Base-by-base conservation (phyloP, 2,329 filamentous ascomycete species). In the Aspergillus ochraceus region DNA sequence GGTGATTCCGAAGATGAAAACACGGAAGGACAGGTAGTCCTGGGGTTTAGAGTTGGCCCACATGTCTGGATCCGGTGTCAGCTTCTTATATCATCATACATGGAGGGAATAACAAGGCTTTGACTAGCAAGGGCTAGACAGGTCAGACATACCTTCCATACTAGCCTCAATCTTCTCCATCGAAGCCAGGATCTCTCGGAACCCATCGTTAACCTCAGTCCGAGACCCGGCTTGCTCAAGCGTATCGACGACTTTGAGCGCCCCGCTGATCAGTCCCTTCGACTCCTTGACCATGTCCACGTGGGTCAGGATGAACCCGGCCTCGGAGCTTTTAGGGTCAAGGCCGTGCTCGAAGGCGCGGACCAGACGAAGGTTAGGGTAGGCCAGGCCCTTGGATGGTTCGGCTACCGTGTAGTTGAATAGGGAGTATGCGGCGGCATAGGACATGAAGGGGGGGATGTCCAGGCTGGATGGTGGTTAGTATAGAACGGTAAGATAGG, bases 1-100 rank as follows among this genome's bases (percentile, higher is more conserved):
- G 1, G 92, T 96, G 77, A 97, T 97, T 68, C 94, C 94, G 72
- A 97, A 97, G 79, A 97, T 97, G 81, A 97, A 97, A 11, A 94
- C 96, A 46, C 93, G 90, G 85, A 97, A 97, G 67, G 86, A 89
- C 60, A 90, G 91, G 79, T 97, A 97, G 66, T 92, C 86, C 19
- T 84, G 83, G 2, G 93, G 93, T 68, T 90, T 90, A 58, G 90
- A 95, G 75, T 92, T 91, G 61, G 84, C 84, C 94, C 93, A 97
- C 94, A 98, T 98, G 49, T 82, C 85, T 87, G 54, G 10, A 19
- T 19, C 29, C n/a, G 30, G 26, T 12, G 20, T 50, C 36, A 50
- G 30, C 11, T 9, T 56, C 11, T 24, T 8, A 29, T 54, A 58
- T 52, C 12, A 10, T 22, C 22, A 61, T 9, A 32, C 26, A 49